Evolutionary conservation across 2,329 filamentous ascomycete genomes (phyloP).

Genomic region (Colletotrichum sp.): DNA sequence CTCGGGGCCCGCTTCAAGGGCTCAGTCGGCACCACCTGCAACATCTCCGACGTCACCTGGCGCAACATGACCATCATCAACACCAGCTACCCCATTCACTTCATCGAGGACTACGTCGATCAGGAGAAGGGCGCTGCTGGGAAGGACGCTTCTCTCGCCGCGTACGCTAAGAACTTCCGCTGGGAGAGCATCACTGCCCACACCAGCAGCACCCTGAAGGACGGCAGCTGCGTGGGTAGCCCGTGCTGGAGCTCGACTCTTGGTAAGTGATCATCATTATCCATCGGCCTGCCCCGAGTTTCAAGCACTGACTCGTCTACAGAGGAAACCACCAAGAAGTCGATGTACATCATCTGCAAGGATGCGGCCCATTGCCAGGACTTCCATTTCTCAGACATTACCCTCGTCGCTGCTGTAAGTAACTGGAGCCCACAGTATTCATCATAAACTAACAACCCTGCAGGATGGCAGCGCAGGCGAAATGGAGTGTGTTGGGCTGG

Average conservation of each 20-base stretch:
- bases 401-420: neutral
- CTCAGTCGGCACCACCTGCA: neutral
- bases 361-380: slow-evolving; percentile 6
- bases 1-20: slow-evolving; percentile 9
- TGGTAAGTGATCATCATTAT: neutral
- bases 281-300: neutral
- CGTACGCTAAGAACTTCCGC: slow-evolving; percentile 1
- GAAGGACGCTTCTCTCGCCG: neutral
- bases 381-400: slow-evolving; percentile 2
- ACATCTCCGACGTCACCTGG: neutral
- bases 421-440: neutral
- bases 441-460: neutral
- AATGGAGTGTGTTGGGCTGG: slow-evolving; percentile 2
- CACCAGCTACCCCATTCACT: slow-evolving; percentile 4
- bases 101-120: slow-evolving; percentile 12
- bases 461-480: slow-evolving; percentile 1
- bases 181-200: slow-evolving; percentile 5
- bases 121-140: slow-evolving; percentile 1
- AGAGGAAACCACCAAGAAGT: neutral
- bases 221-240: neutral
- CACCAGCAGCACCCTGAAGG: neutral
- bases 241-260: slow-evolving; percentile 8
- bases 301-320: neutral
- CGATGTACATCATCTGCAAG: slow-evolving; percentile 5
- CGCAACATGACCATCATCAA: slow-evolving; percentile 10